These are phyloP conservation scores for Scortechinia acanthostroma DNA, from an alignment of 2,329 filamentous ascomycete genomes.

Conservation along the genomic window DNA sequence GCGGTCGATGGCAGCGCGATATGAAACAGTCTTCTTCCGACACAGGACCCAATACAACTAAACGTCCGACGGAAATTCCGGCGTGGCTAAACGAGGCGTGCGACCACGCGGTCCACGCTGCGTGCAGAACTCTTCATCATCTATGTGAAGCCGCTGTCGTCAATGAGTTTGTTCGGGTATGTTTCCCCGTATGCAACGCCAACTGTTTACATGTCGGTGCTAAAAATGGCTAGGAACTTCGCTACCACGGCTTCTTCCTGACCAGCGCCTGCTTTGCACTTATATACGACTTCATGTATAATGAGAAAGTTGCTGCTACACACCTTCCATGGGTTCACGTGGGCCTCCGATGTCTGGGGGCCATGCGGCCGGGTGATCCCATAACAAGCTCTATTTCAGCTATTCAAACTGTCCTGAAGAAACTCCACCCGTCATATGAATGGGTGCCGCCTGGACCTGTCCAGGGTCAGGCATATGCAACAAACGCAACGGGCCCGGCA, in stretches of 20 bases:
- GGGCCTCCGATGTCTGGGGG: neutral
- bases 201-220: neutral
- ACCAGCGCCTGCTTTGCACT: neutral
- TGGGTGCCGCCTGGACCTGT: neutral
- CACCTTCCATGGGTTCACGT: neutral
- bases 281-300: neutral
- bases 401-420: neutral
- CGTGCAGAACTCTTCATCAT: constrained; percentile 19
- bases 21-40: constrained; percentile 5
- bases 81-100: constrained; percentile 26
- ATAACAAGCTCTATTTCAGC: neutral
- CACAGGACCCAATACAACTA: neutral
- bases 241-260: neutral
- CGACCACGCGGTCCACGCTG: constrained; percentile 17
- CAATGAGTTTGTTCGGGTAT: constrained; percentile 20
- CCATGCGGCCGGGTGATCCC: neutral
- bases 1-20: constrained; percentile 20
- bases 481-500: no score
- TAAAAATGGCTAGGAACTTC: neutral
- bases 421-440: neutral
- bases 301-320: neutral
- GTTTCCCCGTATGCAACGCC: neutral
- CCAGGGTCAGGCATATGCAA: neutral
- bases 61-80: constrained; percentile 13
- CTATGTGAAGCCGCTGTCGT: constrained; percentile 16